Base-by-base conservation (phyloP, 1,284 basidiomycete species). In the Ganoderma lingzhi region DNA sequence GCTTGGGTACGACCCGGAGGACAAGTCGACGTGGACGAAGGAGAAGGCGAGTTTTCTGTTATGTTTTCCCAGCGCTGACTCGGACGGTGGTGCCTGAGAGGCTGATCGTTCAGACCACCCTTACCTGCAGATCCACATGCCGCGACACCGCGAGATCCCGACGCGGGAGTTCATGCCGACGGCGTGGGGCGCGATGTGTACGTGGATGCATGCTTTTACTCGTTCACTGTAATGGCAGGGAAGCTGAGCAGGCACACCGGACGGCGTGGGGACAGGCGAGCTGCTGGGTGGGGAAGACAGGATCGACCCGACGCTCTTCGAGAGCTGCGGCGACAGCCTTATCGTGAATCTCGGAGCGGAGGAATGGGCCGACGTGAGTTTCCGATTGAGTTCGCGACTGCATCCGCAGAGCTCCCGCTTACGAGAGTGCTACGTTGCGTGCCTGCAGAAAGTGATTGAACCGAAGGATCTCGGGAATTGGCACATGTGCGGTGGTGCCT, bases 101-200 rank as follows among this genome's bases (percentile, higher is more conserved):
- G 48, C 48, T 28, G 10, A 28, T 23, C 23, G 23, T 28, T 35
- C 35, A 35, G 45, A 6, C 6, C 17, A 10, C 17, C 17, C 17
- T 19, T 28, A 45, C 10, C 19, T 39, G 23, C 58, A 80, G 78
- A 78, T 78, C 23, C 80, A 81, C 56, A 81, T 81, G 79, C 81
- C 80, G 8, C 73, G 79, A 30, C 80, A 82, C 64, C 77, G 79
- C 45, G 76, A 78, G 71, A 70, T 80, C 14, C 70, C 71, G n/a
- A 79, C 77, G 51, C 73, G 75, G 48, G 76, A 78, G 5, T 81
- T 80, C 71, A 77, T 79, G 71, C 81, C 81, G 12, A 74, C 75
- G 62, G 79, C 78, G 0, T 81, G 80, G 79, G 78, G 75, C n/a
- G 80, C 79, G 19, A 81, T 82, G 70, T 81, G 80, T 80, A 60